Evolutionary conservation across 257 asterid species (phyloP).

Genomic region (Penstemon newberryi): DNA sequence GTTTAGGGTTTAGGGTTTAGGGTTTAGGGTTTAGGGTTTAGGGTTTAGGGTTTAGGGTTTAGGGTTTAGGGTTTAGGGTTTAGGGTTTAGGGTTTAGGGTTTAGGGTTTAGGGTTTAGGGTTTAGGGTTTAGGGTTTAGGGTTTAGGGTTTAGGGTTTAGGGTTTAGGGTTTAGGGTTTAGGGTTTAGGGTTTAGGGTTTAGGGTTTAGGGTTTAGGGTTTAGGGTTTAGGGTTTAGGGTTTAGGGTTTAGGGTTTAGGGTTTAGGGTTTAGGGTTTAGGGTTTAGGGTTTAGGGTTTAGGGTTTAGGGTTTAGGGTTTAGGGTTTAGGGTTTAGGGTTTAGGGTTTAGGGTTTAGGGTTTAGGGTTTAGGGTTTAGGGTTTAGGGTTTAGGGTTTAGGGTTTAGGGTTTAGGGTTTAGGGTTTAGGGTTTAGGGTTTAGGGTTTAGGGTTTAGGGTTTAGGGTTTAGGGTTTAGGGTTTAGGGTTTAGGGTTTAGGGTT

Average conservation of each 20-base stretch:
- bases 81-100: conserved; percentile 11
- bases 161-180: conserved; percentile 22
- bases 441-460: conserved; percentile 4
- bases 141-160: conserved; percentile 29
- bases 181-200: conserved; percentile 33
- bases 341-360: conserved; percentile 23
- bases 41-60: conserved; percentile 27
- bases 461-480: conserved; percentile 5
- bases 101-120: conserved; percentile 18
- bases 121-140: conserved; percentile 29
- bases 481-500: conserved; percentile 13
- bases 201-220: no score
- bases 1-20: conserved; percentile 17
- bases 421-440: conserved; percentile 4
- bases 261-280: conserved; percentile 33
- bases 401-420: conserved; percentile 5
- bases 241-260: conserved; percentile 34
- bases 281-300: conserved; percentile 29
- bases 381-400: conserved; percentile 27
- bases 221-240: no score
- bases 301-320: conserved; percentile 27
- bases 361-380: conserved; percentile 25
- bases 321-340: conserved; percentile 25
- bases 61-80: conserved; percentile 27
- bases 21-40: conserved; percentile 24